A percentile compares a stretch with the other conserved stretches of the same genome.
Evolutionary conservation across 345 rosid species (phyloP).

Genomic region (Alliaria petiolata): DNA sequence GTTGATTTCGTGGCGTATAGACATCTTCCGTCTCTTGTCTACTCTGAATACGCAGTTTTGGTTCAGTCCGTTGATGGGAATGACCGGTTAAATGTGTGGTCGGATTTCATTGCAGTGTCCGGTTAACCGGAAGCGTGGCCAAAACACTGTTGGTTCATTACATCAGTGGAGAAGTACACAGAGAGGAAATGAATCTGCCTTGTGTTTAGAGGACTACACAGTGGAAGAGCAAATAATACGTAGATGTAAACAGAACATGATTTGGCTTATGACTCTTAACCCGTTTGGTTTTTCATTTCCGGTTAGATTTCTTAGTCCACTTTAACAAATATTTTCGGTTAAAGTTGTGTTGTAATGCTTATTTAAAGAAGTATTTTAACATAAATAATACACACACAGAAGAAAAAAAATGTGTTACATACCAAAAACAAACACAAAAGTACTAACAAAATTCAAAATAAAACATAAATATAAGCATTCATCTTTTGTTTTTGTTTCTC

Average conservation of each 20-base stretch:
- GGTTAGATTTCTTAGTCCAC: not conserved
- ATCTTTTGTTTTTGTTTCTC: not conserved
- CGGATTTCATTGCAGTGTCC: constrained; percentile 29
- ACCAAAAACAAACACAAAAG: not conserved
- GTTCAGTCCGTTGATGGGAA: not conserved
- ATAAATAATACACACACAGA: constrained; percentile 5
- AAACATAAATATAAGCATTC: constrained; percentile 11
- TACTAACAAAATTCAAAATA: not conserved
- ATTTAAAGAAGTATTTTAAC: not conserved
- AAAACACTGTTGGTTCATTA: constrained; percentile 50
- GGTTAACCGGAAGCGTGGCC: constrained; percentile 62
- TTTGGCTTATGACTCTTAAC: not conserved
- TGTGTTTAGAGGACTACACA: constrained; percentile 37
- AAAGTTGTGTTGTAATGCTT: not conserved
- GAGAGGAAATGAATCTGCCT: constrained; percentile 19
- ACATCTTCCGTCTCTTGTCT: constrained; percentile 17
- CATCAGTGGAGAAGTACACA: constrained; percentile 23
- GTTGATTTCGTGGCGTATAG: constrained; percentile 60
- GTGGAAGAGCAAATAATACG: constrained; percentile 51
- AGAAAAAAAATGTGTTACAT: constrained; percentile 3
- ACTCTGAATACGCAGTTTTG: not conserved
- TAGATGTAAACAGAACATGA: constrained; percentile 34
- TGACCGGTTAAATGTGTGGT: constrained; percentile 10
- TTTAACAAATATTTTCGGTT: not conserved
- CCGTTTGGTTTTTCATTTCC: not conserved